Conservation (phyloP, 345 rosid species). For the Hypericum perforatum region DNA sequence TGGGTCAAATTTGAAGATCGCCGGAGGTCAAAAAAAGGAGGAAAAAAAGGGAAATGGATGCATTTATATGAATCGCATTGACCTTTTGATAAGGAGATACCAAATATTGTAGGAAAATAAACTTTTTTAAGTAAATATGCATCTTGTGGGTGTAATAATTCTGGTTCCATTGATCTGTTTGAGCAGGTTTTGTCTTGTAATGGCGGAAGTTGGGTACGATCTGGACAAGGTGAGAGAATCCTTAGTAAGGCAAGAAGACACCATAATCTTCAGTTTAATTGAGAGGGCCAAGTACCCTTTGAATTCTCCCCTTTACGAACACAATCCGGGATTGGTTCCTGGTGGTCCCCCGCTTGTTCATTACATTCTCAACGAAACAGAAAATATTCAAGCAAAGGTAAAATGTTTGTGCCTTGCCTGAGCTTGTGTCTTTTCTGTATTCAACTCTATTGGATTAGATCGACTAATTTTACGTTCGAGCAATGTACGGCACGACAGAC, state of each 20-base stretch:
- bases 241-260: slow-evolving; percentile 73
- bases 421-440: not conserved
- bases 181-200: slow-evolving; percentile 18
- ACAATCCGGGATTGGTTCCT: slow-evolving; percentile 24
- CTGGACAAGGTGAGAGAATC: slow-evolving; percentile 55
- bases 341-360: slow-evolving; percentile 45
- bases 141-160: not conserved
- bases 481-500: not conserved
- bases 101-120: no score
- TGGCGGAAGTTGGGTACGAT: slow-evolving; percentile 20
- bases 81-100: no score
- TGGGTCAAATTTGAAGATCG: no score
- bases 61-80: no score
- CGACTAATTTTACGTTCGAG: slow-evolving; percentile 2
- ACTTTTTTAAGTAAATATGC: no score
- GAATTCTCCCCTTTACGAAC: slow-evolving; percentile 34
- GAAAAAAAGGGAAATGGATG: no score
- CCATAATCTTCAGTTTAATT: slow-evolving; percentile 58
- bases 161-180: slow-evolving; percentile 2
- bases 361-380: slow-evolving; percentile 44
- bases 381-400: slow-evolving; percentile 60
- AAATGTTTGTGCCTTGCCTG: not conserved
- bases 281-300: slow-evolving; percentile 64
- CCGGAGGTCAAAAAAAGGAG: no score
- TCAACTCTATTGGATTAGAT: not conserved